Evolutionary conservation across 2,329 filamentous ascomycete genomes (phyloP).

Genomic region (Dothistroma pini): DNA sequence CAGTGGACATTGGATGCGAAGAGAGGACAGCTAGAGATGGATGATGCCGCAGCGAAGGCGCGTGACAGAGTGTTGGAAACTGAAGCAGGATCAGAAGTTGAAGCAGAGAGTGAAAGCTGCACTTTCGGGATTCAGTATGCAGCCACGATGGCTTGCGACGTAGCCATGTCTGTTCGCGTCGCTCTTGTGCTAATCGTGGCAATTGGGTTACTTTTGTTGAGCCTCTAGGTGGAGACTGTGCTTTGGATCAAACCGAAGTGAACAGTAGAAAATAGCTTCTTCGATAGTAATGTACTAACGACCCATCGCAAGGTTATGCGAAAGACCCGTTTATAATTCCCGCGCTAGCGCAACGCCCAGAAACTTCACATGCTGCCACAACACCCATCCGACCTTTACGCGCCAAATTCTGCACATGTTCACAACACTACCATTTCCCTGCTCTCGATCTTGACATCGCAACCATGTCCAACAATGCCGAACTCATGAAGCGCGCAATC

Average conservation of each 20-base stretch:
- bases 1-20: neutral
- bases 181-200: neutral
- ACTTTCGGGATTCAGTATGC: neutral
- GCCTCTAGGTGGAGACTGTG: neutral
- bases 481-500: neutral
- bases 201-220: neutral
- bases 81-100: neutral
- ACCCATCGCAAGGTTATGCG: neutral
- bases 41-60: neutral
- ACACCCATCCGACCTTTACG: neutral
- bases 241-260: neutral
- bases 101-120: neutral
- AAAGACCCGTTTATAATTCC: neutral
- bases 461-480: neutral
- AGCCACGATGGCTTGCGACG: neutral
- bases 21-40: neutral
- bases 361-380: neutral
- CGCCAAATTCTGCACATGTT: neutral
- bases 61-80: neutral
- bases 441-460: neutral
- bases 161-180: neutral
- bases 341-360: neutral
- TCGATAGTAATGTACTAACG: neutral
- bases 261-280: neutral
- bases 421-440: neutral